Percentiles rank a stretch among this genome's conserved stretches.
Evolutionary conservation across 1,139 yeast genomes (phyloP).

Genomic region (Pichia sp.): DNA sequence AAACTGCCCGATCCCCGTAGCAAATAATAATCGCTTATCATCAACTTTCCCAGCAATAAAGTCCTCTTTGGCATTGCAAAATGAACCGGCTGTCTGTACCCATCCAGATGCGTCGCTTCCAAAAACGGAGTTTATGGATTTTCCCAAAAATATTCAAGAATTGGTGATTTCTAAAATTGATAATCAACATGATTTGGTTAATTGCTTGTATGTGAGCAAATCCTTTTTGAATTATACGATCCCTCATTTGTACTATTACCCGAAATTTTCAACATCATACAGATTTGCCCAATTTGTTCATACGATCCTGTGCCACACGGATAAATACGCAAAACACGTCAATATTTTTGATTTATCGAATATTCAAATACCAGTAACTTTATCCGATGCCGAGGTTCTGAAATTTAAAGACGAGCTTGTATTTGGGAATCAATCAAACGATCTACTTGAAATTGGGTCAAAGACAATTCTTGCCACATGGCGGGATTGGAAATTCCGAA

Average conservation of each 20-base stretch:
- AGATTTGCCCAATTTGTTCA: slow-evolving; percentile 73
- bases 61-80: no score
- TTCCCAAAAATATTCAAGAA: slow-evolving; percentile 27
- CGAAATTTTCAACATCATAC: slow-evolving; percentile 57
- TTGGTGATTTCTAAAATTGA: slow-evolving; percentile 17
- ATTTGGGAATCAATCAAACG: slow-evolving; percentile 5
- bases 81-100: no score
- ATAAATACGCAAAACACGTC: slow-evolving; percentile 48
- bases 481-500: slow-evolving; percentile 81
- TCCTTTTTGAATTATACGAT: slow-evolving; percentile 45
- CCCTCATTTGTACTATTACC: slow-evolving; percentile 43
- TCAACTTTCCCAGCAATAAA: no score
- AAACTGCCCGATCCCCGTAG: not conserved
- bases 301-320: slow-evolving; percentile 41
- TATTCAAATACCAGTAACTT: slow-evolving; percentile 38
- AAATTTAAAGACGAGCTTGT: slow-evolving; percentile 16
- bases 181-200: slow-evolving; percentile 27
- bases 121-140: slow-evolving; percentile 11
- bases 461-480: slow-evolving; percentile 48
- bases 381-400: slow-evolving; percentile 24
- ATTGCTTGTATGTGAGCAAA: slow-evolving; percentile 42
- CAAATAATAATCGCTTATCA: no score
- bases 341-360: slow-evolving; percentile 49
- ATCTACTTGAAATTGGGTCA: no score
- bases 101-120: no score